Conservation (phyloP, 352 stramenopile species). For the Globisporangium yorkense region DNA sequence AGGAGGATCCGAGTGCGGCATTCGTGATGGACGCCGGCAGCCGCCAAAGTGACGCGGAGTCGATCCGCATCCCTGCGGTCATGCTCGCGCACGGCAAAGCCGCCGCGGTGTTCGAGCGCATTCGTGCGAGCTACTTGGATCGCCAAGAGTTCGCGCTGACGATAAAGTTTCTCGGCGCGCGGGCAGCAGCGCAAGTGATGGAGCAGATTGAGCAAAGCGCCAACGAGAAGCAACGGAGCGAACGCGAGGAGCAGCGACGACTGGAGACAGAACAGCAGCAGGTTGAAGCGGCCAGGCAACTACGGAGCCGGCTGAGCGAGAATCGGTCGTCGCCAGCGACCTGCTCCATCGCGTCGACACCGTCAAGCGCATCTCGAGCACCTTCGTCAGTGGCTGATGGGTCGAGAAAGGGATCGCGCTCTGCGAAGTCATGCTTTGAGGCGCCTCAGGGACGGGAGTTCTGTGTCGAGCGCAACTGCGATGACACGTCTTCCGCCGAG, state of each 20-base stretch:
- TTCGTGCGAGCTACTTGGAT: constrained; percentile 44
- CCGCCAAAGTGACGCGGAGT: constrained; percentile 12
- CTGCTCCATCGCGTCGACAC: constrained; percentile 6
- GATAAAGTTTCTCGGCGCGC: constrained; percentile 50
- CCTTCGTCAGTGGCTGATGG: neutral
- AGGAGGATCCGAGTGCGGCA: constrained; percentile 21
- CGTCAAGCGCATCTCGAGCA: constrained; percentile 4
- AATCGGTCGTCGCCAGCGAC: constrained; percentile 1
- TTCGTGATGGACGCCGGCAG: constrained; percentile 72
- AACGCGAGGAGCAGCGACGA: constrained; percentile 18
- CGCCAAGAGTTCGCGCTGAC: constrained; percentile 30
- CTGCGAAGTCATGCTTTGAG: neutral
- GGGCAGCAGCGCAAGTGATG: constrained; percentile 44
- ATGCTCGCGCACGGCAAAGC: constrained; percentile 52
- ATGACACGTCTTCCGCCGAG: constrained; percentile 4
- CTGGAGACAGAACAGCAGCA: constrained; percentile 40
- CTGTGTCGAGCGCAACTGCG: constrained; percentile 1
- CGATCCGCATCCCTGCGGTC: constrained; percentile 46
- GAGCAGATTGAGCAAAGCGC: constrained; percentile 34
- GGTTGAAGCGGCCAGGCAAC: constrained; percentile 35
- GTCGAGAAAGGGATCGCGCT: neutral
- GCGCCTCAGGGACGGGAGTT: neutral
- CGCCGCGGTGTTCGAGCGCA: constrained; percentile 39
- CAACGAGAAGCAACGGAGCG: constrained; percentile 18
- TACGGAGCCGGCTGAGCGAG: constrained; percentile 41